Evolutionary conservation across 2,329 filamentous ascomycete species (phyloP).

Genomic region (Fusarium sp.): DNA sequence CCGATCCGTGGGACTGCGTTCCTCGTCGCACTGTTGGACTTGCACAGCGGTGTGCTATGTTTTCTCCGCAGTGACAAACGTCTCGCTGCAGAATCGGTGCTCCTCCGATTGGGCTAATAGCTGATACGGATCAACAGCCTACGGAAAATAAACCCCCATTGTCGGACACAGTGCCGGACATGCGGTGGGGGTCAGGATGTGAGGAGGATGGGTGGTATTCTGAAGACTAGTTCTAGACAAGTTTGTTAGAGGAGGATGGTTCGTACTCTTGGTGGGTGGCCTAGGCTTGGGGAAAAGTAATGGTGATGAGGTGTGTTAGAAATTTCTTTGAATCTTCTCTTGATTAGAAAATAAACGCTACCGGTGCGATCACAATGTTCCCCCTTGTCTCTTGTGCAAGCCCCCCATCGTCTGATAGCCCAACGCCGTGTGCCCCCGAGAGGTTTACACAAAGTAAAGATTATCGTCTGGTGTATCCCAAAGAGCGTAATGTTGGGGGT

Average conservation of each 20-base stretch:
- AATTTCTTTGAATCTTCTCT: not conserved
- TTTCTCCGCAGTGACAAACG: conserved; percentile 16
- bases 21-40: conserved; percentile 6
- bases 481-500: not conserved
- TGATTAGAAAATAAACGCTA: conserved; percentile 24
- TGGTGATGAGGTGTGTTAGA: not conserved
- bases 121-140: conserved; percentile 20
- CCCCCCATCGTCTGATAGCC: not conserved
- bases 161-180: not conserved
- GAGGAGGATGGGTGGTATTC: not conserved
- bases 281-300: not conserved
- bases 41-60: conserved; percentile 22
- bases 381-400: conserved; percentile 15
- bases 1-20: not conserved
- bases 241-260: not conserved
- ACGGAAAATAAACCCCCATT: conserved; percentile 14
- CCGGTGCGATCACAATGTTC: conserved; percentile 5
- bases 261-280: not conserved
- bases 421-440: conserved; percentile 23
- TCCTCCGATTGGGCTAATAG: conserved; percentile 3
- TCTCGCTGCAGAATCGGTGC: conserved; percentile 12
- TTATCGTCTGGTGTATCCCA: conserved; percentile 4
- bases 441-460: conserved; percentile 11
- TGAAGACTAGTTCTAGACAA: not conserved
- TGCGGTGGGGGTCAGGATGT: not conserved